These are phyloP conservation scores for Trametes sp. DNA, from an alignment of 1,284 basidiomycete genomes.

Conservation along the genomic window DNA sequence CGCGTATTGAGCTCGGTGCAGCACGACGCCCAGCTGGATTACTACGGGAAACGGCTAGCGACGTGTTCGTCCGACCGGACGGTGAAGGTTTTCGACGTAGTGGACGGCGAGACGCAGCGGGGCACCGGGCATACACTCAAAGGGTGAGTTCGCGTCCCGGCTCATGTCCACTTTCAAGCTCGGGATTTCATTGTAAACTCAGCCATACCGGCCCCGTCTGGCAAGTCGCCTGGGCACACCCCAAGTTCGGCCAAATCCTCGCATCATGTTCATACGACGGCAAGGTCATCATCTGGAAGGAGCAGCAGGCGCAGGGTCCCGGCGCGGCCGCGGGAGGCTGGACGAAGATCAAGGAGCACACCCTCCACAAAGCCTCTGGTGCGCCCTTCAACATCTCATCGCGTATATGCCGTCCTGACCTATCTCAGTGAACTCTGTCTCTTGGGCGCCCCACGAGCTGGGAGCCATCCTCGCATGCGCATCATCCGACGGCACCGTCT, in stretches of 20 bases:
- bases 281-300: constrained; percentile 98
- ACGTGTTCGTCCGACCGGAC: constrained; percentile 97
- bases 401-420: neutral
- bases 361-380: constrained; percentile 94
- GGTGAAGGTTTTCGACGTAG: constrained; percentile 94
- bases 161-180: neutral
- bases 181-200: neutral
- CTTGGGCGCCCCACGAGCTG: constrained; percentile 98
- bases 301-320: constrained; percentile 67
- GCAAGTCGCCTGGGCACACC: constrained; percentile 99
- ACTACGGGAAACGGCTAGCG: constrained; percentile 95
- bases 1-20: constrained; percentile 43
- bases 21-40: constrained; percentile 99
- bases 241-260: constrained; percentile 95
- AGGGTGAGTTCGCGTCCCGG: constrained; percentile 62
- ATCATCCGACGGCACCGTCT: constrained; percentile 98
- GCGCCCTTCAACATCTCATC: constrained; percentile 31
- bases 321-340: constrained; percentile 63
- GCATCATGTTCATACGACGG: constrained; percentile 99
- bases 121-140: constrained; percentile 80
- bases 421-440: constrained; percentile 89
- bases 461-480: constrained; percentile 97
- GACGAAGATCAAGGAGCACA: constrained; percentile 97
- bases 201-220: constrained; percentile 97
- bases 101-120: constrained; percentile 83